Base-by-base conservation (phyloP, 805 yeast genomes). In the Cyberlindnera mrakii region DNA sequence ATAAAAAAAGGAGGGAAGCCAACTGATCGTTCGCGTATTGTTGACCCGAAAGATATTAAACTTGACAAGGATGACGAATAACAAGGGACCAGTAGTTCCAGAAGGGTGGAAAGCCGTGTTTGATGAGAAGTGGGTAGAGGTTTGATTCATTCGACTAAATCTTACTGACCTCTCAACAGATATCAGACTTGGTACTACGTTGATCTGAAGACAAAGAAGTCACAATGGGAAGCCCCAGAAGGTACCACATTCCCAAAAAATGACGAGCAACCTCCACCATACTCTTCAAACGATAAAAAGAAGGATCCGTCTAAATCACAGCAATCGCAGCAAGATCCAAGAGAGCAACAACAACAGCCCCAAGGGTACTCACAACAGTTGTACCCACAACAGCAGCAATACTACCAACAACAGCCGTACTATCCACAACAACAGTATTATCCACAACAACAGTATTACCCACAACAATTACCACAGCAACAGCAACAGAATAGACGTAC, bases 171-270 rank as follows among this genome's bases (percentile, higher is more conserved):
- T 16, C 8, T 13, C n/a, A 11, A 13, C 33, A 48, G 49, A 44
- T 84, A 84, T 59, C 70, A 73, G 39, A 77, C 84, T 2, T 87
- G 82, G 80, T 91, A 81, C 62, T 91, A 80, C 56, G 96, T 91
- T n/a, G 71, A 88, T 53, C 65, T 85, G 50, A 56, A 70, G 14
- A 76, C 86, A 13, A 82, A 85, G 46, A 68, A 77, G 51, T 86
- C 96, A 0, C 96, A 89, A 62, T 91, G 98, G 98, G 96, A 86
- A 41, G 78, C 80, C 13, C 97, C 96, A 14, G 45, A 47, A 10
- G 83, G 83, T 1, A 77, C 86, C 0, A 59, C 52, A 2, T 74
- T 75, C 58, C 62, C 66, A 9, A 39, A 50, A 4, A 54, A 36
- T 4, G 64, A 53, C 8, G 20, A 43, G 3, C 80, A 82, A 8